Evolutionary conservation across 805 yeast species (phyloP).

Genomic region (Debaryomyces hansenii): DNA sequence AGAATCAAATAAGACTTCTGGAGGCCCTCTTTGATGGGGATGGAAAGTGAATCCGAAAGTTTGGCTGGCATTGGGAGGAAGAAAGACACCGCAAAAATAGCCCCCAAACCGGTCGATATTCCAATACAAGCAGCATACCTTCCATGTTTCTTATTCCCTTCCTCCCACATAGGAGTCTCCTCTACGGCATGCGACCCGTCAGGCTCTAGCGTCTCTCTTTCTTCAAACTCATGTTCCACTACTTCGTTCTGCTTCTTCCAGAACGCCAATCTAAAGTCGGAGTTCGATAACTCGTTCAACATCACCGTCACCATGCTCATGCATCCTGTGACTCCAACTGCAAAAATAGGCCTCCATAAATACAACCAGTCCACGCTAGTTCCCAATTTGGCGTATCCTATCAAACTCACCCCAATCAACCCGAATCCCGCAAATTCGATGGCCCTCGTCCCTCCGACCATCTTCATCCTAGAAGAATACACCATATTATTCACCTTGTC

Average conservation of each 20-base stretch:
- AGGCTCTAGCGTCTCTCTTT: background rate
- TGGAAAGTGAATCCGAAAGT: conserved; percentile 40
- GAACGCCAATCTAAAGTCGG: conserved; percentile 36
- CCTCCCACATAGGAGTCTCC: background rate
- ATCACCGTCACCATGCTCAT: conserved; percentile 62
- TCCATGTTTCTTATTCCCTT: conserved; percentile 34
- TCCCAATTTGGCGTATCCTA: conserved; percentile 45
- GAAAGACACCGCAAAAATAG: conserved; percentile 57
- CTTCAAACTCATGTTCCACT: conserved; percentile 12
- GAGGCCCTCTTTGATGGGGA: conserved; percentile 40
- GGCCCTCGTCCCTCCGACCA: conserved; percentile 51
- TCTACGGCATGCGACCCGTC: background rate
- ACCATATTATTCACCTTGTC: conserved; percentile 45
- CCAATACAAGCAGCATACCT: conserved; percentile 63
- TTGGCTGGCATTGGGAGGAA: conserved; percentile 58
- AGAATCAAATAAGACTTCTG: conserved; percentile 50
- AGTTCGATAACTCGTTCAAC: conserved; percentile 53
- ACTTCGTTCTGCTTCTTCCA: conserved; percentile 18
- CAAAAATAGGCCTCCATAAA: conserved; percentile 54
- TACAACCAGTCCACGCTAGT: conserved; percentile 29
- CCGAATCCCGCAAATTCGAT: conserved; percentile 50
- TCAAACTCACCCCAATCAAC: conserved; percentile 46
- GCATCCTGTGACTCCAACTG: conserved; percentile 56
- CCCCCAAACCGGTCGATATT: conserved; percentile 63
- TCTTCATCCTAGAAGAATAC: conserved; percentile 1